A percentile compares a stretch with the other conserved stretches of the same genome.
phyloP scores from a whole-genome alignment of 2,329 filamentous ascomycete genomes.

The Colletotrichum euphorbiae region DNA sequence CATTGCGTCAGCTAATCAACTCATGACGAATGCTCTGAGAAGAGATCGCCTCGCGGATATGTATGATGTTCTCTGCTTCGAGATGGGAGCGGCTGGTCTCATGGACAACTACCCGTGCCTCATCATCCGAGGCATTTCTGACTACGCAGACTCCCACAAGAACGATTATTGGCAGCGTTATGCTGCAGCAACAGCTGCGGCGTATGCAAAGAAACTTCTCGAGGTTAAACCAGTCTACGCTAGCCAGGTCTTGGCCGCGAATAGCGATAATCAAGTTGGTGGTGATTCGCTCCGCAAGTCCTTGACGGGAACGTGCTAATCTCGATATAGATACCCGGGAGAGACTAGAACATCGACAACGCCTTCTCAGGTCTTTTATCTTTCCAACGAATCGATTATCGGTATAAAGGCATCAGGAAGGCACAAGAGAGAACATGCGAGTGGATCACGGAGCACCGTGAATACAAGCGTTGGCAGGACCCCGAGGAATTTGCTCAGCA shows the following conservation, averaged over 20 bases:
- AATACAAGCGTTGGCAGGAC: constrained; percentile 54
- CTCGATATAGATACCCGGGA: no score
- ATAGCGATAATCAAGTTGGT: no score
- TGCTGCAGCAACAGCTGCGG: constrained; percentile 48
- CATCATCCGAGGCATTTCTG: constrained; percentile 51
- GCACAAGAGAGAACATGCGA: constrained; percentile 53
- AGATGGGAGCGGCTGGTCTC: constrained; percentile 47
- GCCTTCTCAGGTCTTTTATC: constrained; percentile 46
- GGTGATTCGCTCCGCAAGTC: no score
- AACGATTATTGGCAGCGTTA: constrained; percentile 51
- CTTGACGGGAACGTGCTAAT: no score
- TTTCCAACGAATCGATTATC: constrained; percentile 55
- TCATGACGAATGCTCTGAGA: constrained; percentile 38
- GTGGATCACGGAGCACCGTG: constrained; percentile 52
- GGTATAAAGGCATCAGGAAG: constrained; percentile 49
- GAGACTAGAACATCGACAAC: not conserved
- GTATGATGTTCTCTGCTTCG: constrained; percentile 41
- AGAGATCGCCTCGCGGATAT: constrained; percentile 1
- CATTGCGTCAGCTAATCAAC: constrained; percentile 35
- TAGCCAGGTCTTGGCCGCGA: no score
- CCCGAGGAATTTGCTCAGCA: constrained; percentile 41
- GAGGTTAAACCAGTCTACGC: not conserved
- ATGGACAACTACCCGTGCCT: constrained; percentile 47
- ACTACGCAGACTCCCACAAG: constrained; percentile 54
- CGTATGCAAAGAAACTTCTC: constrained; percentile 38